Conservation (phyloP, 139 green algal species). For the Chlamydomonas incerta region DNA sequence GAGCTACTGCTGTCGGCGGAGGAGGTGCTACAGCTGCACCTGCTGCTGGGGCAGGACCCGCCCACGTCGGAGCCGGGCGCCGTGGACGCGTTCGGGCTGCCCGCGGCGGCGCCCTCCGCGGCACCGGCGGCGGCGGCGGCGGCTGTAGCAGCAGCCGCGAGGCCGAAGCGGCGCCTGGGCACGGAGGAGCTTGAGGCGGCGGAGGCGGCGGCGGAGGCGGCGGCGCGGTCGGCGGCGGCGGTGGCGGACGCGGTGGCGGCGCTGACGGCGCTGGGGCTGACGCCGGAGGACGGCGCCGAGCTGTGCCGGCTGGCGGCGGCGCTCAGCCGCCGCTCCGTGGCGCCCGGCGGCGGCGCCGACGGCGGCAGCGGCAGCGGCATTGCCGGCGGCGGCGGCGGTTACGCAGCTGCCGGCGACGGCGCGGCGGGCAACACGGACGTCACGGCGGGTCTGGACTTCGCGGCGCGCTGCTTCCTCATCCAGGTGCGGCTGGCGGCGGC, state of each 20-base stretch:
- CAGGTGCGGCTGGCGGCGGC: conserved; percentile 15
- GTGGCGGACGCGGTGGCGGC: conserved; percentile 32
- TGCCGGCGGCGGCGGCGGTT: neutral
- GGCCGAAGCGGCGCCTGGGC: too few species aligned
- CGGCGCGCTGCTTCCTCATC: conserved; percentile 9
- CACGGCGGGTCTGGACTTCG: conserved; percentile 16
- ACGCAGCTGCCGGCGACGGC: neutral
- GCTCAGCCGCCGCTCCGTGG: conserved; percentile 24
- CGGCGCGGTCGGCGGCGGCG: neutral
- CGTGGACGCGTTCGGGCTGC: neutral
- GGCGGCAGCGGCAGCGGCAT: neutral
- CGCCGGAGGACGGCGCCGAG: conserved; percentile 15
- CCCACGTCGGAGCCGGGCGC: neutral
- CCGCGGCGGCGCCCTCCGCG: neutral
- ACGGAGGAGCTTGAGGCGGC: neutral
- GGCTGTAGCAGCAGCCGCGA: conserved; percentile 12
- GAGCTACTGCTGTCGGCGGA: conserved; percentile 38
- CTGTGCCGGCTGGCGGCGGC: conserved; percentile 11
- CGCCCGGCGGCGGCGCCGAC: neutral
- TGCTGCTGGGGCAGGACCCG: conserved; percentile 27
- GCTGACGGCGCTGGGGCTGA: conserved; percentile 19
- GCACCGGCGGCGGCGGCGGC: neutral
- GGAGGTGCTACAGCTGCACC: conserved; percentile 49
- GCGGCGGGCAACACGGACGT: conserved; percentile 7
- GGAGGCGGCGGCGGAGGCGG: neutral